Percentiles rank a stretch among this genome's conserved stretches.
phyloP scores from a whole-genome alignment of 257 asterid genomes.

The Primulina huaijiensis region DNA sequence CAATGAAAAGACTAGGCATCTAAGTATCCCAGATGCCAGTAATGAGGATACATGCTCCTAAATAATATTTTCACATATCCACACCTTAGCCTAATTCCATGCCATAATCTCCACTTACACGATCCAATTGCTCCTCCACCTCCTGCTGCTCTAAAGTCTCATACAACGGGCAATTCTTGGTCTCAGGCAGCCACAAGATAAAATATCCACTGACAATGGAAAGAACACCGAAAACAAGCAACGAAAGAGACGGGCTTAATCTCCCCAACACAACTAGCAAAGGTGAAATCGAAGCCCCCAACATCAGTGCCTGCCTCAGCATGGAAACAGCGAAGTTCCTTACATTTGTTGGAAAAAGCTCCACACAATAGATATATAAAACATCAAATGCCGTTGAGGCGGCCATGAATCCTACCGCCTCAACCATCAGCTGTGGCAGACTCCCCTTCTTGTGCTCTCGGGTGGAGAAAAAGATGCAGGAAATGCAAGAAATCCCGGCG shows the following conservation, averaged over 20 bases:
- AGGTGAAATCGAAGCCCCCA: constrained; percentile 58
- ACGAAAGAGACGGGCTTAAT: constrained; percentile 42
- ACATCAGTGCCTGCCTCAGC: constrained; percentile 46
- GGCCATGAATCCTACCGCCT: constrained; percentile 51
- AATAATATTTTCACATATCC: constrained; percentile 20
- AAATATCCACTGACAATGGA: constrained; percentile 37
- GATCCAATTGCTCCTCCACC: constrained; percentile 30
- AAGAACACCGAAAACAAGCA: constrained; percentile 38
- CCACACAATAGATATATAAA: constrained; percentile 48
- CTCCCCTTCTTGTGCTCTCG: constrained; percentile 28
- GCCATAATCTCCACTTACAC: constrained; percentile 17
- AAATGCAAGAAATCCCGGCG: constrained; percentile 38
- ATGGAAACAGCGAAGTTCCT: constrained; percentile 48
- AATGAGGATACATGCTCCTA: too few species aligned
- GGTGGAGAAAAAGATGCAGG: constrained; percentile 37
- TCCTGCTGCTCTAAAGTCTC: constrained; percentile 60
- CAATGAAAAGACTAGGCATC: too few species aligned
- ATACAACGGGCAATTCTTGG: constrained; percentile 41
- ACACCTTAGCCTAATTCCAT: constrained; percentile 31
- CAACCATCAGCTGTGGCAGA: constrained; percentile 38
- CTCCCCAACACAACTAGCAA: constrained; percentile 46
- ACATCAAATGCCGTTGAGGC: constrained; percentile 50
- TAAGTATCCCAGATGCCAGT: too few species aligned
- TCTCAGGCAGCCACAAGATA: constrained; percentile 58
- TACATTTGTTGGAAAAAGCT: constrained; percentile 52